Conservation (phyloP, 164 flowering plant genomes). For the Euptelea pleiosperma region DNA sequence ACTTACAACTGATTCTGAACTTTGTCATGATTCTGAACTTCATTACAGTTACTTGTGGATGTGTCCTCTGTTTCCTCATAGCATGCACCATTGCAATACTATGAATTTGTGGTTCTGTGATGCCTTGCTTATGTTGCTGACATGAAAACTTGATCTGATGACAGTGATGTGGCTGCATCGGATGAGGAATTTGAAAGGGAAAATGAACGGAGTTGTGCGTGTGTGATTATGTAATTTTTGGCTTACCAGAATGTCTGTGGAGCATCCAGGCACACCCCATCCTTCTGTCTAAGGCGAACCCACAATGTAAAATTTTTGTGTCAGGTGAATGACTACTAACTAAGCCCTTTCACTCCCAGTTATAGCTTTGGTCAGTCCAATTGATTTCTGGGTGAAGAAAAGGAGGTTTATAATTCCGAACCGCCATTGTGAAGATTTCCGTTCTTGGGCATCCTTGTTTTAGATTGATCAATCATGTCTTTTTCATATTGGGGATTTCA, state of each 20-base stretch:
- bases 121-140: conserved; percentile 10
- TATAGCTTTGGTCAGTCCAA: no score
- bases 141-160: conserved; percentile 7
- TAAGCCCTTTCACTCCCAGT: conserved; percentile 4
- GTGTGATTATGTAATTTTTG: conserved; percentile 57
- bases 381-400: conserved; percentile 3
- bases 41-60: no score
- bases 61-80: no score
- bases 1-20: no score
- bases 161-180: conserved; percentile 59
- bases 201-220: conserved; percentile 52
- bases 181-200: conserved; percentile 59
- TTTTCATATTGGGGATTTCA: conserved; percentile 22
- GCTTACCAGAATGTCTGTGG: not conserved
- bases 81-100: no score
- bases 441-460: conserved; percentile 1
- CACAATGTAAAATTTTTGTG: conserved; percentile 2
- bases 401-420: conserved; percentile 2
- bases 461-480: conserved; percentile 18
- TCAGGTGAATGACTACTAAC: conserved; percentile 11
- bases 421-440: conserved; percentile 4
- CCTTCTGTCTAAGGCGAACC: conserved; percentile 2
- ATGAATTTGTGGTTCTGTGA: not conserved
- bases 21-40: no score
- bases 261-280: not conserved